Conservation (phyloP, 106 monocot species). For the Dioscorea alata region DNA sequence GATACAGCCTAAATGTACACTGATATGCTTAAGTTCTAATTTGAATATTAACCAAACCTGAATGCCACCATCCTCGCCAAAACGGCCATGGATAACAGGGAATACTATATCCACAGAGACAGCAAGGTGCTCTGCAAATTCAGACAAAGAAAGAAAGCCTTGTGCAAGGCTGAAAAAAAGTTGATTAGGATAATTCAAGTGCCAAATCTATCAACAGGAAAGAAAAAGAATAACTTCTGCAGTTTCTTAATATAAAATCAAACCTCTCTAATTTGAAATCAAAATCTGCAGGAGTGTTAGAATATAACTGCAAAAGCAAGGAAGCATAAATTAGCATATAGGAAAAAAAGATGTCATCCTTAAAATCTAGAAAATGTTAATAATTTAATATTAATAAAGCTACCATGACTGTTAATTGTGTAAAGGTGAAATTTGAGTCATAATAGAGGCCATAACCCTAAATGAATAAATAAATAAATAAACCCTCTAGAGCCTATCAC, state of each 20-base stretch:
- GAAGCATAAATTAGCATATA: no score
- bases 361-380: no score
- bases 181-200: background rate
- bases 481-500: no score
- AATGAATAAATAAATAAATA: no score
- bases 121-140: constrained; percentile 79
- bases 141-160: constrained; percentile 53
- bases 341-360: no score
- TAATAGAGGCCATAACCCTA: no score
- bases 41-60: constrained; percentile 42
- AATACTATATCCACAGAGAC: constrained; percentile 72
- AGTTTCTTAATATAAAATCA: background rate
- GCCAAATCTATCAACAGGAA: background rate
- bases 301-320: constrained; percentile 62
- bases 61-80: constrained; percentile 95
- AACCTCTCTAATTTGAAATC: constrained; percentile 97
- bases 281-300: constrained; percentile 94
- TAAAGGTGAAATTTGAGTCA: no score
- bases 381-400: no score
- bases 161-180: constrained; percentile 68
- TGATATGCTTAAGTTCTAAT: background rate
- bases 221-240: background rate
- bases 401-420: no score
- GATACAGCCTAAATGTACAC: background rate
- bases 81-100: constrained; percentile 89